These are phyloP conservation scores for Blechomonas ayalai DNA, from an alignment of 208 protist species.

Conservation along the genomic window DNA sequence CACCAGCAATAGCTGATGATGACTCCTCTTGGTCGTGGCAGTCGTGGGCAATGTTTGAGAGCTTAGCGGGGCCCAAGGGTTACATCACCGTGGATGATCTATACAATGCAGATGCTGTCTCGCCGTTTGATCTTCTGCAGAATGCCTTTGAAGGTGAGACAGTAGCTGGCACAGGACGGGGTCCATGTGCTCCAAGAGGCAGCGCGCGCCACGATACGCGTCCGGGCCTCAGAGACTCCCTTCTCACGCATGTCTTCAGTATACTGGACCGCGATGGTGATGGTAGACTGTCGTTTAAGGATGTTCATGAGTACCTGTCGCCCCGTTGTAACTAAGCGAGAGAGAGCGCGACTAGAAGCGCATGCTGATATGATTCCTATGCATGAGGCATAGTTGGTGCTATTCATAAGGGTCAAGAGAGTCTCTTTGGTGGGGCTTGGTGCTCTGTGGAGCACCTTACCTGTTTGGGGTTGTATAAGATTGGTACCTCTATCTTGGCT, in stretches of 20 bases:
- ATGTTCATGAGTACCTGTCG: constrained; percentile 24
- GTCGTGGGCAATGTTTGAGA: constrained; percentile 25
- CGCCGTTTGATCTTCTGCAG: constrained; percentile 2
- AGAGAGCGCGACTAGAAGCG: no score
- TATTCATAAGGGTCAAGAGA: no score
- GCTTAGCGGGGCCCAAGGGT: constrained; percentile 44
- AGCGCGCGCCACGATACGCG: not conserved
- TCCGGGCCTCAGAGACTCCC: constrained; percentile 3
- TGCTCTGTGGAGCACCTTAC: no score
- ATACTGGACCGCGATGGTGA: constrained; percentile 45
- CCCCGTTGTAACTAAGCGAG: no score
- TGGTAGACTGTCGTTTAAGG: constrained; percentile 37
- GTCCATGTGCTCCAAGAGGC: not conserved
- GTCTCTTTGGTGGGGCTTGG: no score
- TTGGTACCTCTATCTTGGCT: no score
- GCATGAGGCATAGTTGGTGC: no score
- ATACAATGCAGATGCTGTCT: constrained; percentile 8
- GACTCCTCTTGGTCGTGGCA: not conserved
- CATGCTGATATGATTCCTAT: no score
- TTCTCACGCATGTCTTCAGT: constrained; percentile 39
- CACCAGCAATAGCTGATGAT: no score
- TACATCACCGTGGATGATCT: constrained; percentile 42
- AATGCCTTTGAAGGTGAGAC: not conserved
- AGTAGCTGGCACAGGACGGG: not conserved
- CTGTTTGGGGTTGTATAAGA: no score